These are phyloP conservation scores for Ensete ventricosum DNA, from an alignment of 176 grass and related monocot genomes.

Conservation along the genomic window DNA sequence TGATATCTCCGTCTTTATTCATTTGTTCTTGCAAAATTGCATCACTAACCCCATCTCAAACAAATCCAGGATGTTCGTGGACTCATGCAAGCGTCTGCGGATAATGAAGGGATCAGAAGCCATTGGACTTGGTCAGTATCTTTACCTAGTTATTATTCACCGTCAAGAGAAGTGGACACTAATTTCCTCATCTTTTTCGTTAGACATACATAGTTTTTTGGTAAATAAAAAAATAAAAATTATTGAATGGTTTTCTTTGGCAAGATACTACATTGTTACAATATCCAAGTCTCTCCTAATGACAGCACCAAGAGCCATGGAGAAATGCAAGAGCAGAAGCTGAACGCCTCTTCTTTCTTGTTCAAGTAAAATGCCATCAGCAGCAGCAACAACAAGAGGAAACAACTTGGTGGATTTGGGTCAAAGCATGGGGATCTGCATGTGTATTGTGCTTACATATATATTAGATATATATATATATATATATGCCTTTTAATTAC, in stretches of 20 bases:
- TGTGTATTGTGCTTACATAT: not conserved
- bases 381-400: not conserved
- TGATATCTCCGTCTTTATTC: no score
- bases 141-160: constrained; percentile 7
- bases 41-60: constrained; percentile 14
- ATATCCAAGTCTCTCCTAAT: constrained; percentile 13
- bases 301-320: constrained; percentile 83
- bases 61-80: constrained; percentile 86
- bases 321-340: constrained; percentile 80
- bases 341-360: constrained; percentile 20
- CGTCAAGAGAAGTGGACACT: constrained; percentile 3
- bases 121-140: constrained; percentile 73
- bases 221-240: not conserved
- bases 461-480: not conserved
- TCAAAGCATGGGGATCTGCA: not conserved
- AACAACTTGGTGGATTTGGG: not conserved
- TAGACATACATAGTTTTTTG: not conserved
- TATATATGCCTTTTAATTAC: not conserved
- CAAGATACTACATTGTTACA: not conserved
- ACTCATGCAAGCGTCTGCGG: constrained; percentile 90
- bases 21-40: not conserved
- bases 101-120: constrained; percentile 99
- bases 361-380: not conserved
- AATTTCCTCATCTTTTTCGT: not conserved
- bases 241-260: not conserved